These are phyloP conservation scores for Solanum sitiens DNA, from an alignment of 257 asterid species.

Conservation along the genomic window DNA sequence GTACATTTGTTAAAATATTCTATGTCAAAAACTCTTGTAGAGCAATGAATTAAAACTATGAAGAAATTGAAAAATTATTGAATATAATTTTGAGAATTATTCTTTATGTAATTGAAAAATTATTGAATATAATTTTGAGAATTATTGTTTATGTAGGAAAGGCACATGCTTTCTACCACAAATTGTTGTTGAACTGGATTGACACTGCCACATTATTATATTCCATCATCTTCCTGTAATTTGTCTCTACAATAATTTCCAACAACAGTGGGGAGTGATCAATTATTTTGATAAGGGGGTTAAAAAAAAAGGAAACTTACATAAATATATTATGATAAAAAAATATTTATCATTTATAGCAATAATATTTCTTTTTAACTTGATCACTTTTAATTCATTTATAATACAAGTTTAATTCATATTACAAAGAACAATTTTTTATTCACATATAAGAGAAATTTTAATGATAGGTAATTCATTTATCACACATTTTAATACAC, in stretches of 20 bases:
- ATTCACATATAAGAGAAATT: too few species aligned
- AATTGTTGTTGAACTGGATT: neutral
- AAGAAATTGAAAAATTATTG: neutral
- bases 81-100: neutral
- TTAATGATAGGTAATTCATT: too few species aligned
- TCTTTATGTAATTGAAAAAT: neutral
- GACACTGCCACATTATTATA: neutral
- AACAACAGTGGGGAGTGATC: neutral
- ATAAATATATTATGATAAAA: too few species aligned
- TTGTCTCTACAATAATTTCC: constrained; percentile 2
- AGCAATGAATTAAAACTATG: neutral
- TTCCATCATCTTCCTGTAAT: neutral
- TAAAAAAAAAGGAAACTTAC: too few species aligned
- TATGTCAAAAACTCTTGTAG: neutral
- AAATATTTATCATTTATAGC: too few species aligned
- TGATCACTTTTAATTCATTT: too few species aligned
- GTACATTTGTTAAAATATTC: neutral
- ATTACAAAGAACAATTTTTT: too few species aligned
- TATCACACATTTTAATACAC: too few species aligned
- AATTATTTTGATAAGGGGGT: neutral
- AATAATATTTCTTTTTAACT: too few species aligned
- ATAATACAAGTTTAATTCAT: too few species aligned
- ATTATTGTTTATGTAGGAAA: neutral
- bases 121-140: neutral
- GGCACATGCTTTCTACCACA: neutral